Conservation (phyloP, 495 filamentous ascomycete genomes). For the Mytilinidion resinicola region DNA sequence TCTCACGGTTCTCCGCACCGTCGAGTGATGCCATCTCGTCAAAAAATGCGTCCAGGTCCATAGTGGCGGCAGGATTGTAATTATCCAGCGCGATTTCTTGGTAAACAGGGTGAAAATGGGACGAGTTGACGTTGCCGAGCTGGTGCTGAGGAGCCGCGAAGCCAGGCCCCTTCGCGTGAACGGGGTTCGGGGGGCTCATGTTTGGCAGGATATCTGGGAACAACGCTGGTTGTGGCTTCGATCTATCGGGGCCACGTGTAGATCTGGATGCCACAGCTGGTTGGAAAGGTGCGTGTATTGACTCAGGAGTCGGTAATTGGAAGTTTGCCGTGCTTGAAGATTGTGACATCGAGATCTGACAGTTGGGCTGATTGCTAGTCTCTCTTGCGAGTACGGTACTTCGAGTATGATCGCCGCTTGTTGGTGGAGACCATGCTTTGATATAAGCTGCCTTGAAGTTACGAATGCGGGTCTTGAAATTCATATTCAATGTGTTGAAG, state of each 20-base stretch:
- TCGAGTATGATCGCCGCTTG: too few species aligned
- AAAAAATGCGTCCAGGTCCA: conserved; percentile 26
- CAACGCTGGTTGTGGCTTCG: conserved; percentile 1
- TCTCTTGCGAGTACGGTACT: too few species aligned
- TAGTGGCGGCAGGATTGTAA: conserved; percentile 2
- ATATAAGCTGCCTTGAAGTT: not conserved
- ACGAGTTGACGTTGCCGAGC: not conserved
- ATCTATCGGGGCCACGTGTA: not conserved
- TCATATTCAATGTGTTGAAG: not conserved
- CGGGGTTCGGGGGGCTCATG: conserved; percentile 1
- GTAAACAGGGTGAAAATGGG: not conserved
- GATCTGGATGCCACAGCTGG: not conserved
- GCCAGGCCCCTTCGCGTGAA: not conserved
- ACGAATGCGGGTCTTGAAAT: not conserved
- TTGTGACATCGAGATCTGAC: not conserved
- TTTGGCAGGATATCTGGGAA: conserved; percentile 19
- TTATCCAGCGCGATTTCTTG: not conserved
- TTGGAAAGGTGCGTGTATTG: conserved; percentile 7
- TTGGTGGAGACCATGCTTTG: not conserved
- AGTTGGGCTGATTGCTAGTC: not conserved
- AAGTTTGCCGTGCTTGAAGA: conserved; percentile 2
- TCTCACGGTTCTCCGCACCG: conserved; percentile 17
- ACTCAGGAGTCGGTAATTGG: conserved; percentile 15
- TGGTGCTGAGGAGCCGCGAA: not conserved
- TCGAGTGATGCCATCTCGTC: conserved; percentile 31